Base-by-base conservation (phyloP, 176 grass and related monocot genomes). In the Calamus simplicifolius region DNA sequence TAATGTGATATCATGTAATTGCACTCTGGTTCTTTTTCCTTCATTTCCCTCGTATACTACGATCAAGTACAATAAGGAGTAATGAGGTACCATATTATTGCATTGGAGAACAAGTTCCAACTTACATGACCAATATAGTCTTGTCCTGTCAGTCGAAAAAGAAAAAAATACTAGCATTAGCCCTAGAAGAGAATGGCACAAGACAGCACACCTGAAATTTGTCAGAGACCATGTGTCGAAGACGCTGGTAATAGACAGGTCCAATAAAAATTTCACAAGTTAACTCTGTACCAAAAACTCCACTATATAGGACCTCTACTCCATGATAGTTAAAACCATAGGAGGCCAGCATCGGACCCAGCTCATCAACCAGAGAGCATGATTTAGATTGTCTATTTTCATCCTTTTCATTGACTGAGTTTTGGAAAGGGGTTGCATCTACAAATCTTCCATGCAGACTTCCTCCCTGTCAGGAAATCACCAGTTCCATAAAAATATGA, bases 141-240 rank as follows among this genome's bases (percentile, higher is more conserved):
- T 43, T 43, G 35, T 13, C 35, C 35, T 43, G 35, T 35, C 16
- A 19, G 27, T 62, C 27, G 16, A 35, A 25, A 16, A 15, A 18
- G 16, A 71, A 19, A 3, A 63, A 16, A 54, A 64, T 28, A 27
- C 30, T 50, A 48, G 17, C 51, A 29, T 29, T 52, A 51, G 8
- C 50, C 30, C 18, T 28, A 60, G 19, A 6, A 65, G 16, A 8
- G 27, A 66, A 30, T 26, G 17, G 31, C n/a, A 12, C 1, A 56
- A 15, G 12, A 14, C 50, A 21, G 48, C 57, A 50, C 58, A 96
- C 92, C 92, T 96, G 92, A 75, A 87, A 96, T 81, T 96, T 96
- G 23, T 96, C 92, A 2, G 92, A 96, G 61, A 96, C 92, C 92
- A 96, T 96, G 78, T 96, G 92, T 52, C 92, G 78, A 70, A 96